These are phyloP conservation scores for Rhodamnia rubescens DNA, from an alignment of 345 rosid species.

Conservation along the genomic window DNA sequence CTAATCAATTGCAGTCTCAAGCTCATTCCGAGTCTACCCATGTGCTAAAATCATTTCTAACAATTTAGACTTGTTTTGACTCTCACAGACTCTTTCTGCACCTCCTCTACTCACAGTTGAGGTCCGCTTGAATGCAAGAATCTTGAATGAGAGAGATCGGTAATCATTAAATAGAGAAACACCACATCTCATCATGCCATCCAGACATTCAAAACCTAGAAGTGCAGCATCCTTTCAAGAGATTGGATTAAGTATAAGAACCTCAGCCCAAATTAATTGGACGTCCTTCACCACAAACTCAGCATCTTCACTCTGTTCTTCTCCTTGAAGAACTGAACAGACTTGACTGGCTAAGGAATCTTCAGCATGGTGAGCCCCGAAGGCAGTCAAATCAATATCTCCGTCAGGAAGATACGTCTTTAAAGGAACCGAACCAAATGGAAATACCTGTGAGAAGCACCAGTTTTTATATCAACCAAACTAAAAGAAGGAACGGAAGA, in stretches of 20 bases:
- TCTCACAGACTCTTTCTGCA: not conserved
- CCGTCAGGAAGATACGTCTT: conserved; percentile 98
- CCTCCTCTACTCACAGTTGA: not conserved
- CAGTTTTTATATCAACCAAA: not conserved
- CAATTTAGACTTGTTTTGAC: not conserved
- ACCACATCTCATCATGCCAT: not conserved
- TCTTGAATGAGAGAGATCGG: not conserved
- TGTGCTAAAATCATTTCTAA: not conserved
- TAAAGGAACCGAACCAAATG: conserved; percentile 90
- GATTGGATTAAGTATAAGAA: conserved; percentile 3
- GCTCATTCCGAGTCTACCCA: not conserved
- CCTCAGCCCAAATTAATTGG: conserved; percentile 73
- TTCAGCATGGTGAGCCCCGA: conserved; percentile 44
- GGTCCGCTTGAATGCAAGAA: not conserved
- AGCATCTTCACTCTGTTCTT: conserved; percentile 41
- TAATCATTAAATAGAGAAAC: not conserved
- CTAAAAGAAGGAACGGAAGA: not conserved
- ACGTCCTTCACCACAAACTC: conserved; percentile 65
- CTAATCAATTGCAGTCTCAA: not conserved
- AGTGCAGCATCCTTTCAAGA: not conserved
- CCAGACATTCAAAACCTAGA: not conserved
- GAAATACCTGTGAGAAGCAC: conserved; percentile 48
- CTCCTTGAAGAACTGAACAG: conserved; percentile 55
- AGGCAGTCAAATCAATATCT: conserved; percentile 84
- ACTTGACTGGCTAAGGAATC: conserved; percentile 55